Conservation (phyloP, 352 stramenopile species). For the Globisporangium cystogenes region DNA sequence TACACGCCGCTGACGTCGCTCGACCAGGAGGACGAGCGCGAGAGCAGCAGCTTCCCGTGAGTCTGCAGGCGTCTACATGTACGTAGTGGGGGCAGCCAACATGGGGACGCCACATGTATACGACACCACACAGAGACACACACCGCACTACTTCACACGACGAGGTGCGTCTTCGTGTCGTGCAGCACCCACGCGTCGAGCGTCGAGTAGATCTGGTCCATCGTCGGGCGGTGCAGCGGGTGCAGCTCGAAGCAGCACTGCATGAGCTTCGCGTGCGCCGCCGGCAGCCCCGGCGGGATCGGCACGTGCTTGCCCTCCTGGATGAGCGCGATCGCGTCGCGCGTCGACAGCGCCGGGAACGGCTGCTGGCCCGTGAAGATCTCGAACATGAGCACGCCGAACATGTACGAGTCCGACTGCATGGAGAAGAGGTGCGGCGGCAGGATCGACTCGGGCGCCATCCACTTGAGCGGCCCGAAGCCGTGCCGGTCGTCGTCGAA, state of each 20-base stretch:
- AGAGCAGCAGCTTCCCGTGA: not conserved
- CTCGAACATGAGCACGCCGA: conserved; percentile 68
- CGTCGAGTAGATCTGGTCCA: conserved; percentile 64
- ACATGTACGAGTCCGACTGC: conserved; percentile 75
- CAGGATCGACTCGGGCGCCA: conserved; percentile 61
- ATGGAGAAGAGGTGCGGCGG: conserved; percentile 66
- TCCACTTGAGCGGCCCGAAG: conserved; percentile 72
- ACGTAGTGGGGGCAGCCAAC: not conserved
- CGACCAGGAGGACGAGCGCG: conserved; percentile 18
- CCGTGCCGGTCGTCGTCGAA: conserved; percentile 54
- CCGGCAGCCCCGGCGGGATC: conserved; percentile 36
- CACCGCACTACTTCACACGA: not conserved
- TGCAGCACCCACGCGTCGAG: conserved; percentile 51
- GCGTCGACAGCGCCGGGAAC: conserved; percentile 45
- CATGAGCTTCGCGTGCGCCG: conserved; percentile 47
- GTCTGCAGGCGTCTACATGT: not conserved
- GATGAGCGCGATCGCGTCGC: conserved; percentile 53
- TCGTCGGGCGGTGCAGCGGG: conserved; percentile 44
- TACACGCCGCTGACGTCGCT: conserved; percentile 25
- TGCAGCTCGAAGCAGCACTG: conserved; percentile 53
- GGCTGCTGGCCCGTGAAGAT: conserved; percentile 58
- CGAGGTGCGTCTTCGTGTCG: conserved; percentile 30
- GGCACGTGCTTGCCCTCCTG: conserved; percentile 60
- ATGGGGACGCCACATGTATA: not conserved
- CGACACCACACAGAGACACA: too few relatives aligned